Evolutionary conservation across 345 rosid genomes (phyloP).

Genomic region (Dimocarpus longan): DNA sequence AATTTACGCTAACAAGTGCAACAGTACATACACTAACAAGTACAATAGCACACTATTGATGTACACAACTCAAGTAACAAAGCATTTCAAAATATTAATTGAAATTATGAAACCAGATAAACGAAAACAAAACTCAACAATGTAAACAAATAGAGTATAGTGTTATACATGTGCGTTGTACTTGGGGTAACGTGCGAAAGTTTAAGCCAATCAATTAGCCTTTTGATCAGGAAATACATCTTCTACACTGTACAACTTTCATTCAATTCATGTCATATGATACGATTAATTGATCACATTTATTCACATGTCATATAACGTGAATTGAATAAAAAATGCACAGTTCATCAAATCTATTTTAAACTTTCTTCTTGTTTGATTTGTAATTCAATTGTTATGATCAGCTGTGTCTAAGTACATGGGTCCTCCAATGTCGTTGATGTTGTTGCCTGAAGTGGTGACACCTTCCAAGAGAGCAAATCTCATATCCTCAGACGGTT

Average conservation of each 20-base stretch:
- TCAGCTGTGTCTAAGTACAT: constrained; percentile 26
- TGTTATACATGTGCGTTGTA: too few species aligned
- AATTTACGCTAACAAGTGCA: background rate
- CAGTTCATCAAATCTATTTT: background rate
- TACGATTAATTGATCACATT: too few species aligned
- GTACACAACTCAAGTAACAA: too few species aligned
- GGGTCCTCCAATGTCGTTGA: background rate
- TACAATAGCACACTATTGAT: too few species aligned
- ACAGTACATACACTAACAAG: background rate
- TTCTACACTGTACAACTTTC: too few species aligned
- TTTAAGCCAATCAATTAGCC: background rate
- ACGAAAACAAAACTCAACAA: too few species aligned
- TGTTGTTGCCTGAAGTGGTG: background rate
- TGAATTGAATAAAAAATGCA: background rate
- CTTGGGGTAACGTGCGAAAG: too few species aligned
- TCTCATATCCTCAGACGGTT: constrained; percentile 65
- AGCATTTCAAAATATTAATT: too few species aligned
- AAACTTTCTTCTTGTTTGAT: background rate
- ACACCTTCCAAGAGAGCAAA: constrained; percentile 48
- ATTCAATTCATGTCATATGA: background rate
- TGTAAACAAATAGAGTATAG: too few species aligned
- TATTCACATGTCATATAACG: background rate
- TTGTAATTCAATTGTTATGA: background rate
- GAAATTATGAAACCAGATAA: background rate
- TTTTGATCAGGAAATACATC: background rate